Base-by-base conservation (phyloP, 345 rosid species). In the Hypericum androsaemum region DNA sequence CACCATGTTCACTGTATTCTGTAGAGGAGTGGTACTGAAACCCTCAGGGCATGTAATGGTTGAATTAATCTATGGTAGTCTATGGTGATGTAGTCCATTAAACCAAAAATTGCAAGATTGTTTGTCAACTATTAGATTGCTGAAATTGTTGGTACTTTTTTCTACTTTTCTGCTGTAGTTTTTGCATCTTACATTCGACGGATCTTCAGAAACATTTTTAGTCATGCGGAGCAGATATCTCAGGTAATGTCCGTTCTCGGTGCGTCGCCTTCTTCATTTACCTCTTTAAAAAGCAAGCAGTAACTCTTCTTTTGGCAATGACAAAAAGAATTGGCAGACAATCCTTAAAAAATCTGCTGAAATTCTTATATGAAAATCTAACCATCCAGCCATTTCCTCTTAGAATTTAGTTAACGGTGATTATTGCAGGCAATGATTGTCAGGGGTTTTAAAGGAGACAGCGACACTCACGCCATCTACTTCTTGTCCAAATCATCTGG, bases 161-260 rank as follows among this genome's bases (percentile, higher is more conserved):
- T 49, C 28, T 44, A 59, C 9, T 38, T 47, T 47, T 36, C 7
- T 37, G 61, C 47, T 78, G 74, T 79, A 87, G 96, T 90, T 71
- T 84, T 90, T 47, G 82, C 89, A 17, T 70, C 87, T 37, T 84
- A 84, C 69, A 69, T 90, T 50, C 83, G 83, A 43, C 78, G 92
- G 61, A 84, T 90, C 74, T 87, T 87, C 89, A 87, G 73, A 71
- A 87, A 87, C 61, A 79, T 90, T 62, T 87, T 87, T 62, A 81
- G 72, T 59, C 98, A 90, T 56, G 87, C 98, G 0, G 92, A 84
- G 75, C 96, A 90, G 70, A 87, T 90, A 67, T 84, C 98, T 12
- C 95, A 89, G 97, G 97, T 89, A 58, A 35, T 11, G 16, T 46
- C 54, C 43, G 12, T 55, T 42, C 8, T 52, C 6, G 22, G 38